These are phyloP conservation scores for Colletotrichum sp. DNA, from an alignment of 2,329 filamentous ascomycete genomes.

Conservation along the genomic window DNA sequence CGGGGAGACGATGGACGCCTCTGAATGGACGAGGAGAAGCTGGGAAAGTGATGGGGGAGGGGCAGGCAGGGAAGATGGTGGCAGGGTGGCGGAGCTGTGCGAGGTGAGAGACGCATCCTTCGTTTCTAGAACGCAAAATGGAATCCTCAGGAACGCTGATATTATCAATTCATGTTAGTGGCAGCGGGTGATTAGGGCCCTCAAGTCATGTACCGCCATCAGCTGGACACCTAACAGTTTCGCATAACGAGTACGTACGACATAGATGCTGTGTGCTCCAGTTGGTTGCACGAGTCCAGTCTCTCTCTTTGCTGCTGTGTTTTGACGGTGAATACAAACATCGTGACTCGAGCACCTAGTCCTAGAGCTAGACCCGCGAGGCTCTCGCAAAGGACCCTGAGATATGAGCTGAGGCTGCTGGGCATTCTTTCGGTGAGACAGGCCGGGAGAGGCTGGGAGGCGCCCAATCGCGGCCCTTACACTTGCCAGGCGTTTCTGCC, in stretches of 20 bases:
- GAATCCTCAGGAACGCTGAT: neutral
- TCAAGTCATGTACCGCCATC: neutral
- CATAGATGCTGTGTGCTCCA: neutral
- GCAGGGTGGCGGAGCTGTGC: conserved; percentile 1
- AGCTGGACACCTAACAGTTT: conserved; percentile 12
- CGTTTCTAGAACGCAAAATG: conserved; percentile 15
- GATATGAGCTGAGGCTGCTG: neutral
- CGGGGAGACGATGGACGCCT: neutral
- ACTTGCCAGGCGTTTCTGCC: neutral
- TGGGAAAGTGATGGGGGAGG: neutral
- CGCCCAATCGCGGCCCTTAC: neutral
- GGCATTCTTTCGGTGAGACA: conserved; percentile 16
- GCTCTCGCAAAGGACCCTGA: neutral
- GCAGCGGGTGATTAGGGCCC: neutral
- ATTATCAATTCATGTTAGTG: conserved; percentile 14
- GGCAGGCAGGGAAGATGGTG: conserved; percentile 15
- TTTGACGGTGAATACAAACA: neutral
- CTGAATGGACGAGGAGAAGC: conserved; percentile 1
- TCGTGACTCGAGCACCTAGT: neutral
- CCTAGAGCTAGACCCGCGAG: neutral
- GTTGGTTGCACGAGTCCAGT: neutral
- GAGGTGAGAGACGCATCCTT: neutral
- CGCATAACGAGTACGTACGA: conserved; percentile 10
- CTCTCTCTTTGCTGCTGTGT: neutral
- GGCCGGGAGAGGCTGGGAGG: neutral